Conservation (phyloP, 1,284 basidiomycete genomes). For the Ustilago nuda region DNA sequence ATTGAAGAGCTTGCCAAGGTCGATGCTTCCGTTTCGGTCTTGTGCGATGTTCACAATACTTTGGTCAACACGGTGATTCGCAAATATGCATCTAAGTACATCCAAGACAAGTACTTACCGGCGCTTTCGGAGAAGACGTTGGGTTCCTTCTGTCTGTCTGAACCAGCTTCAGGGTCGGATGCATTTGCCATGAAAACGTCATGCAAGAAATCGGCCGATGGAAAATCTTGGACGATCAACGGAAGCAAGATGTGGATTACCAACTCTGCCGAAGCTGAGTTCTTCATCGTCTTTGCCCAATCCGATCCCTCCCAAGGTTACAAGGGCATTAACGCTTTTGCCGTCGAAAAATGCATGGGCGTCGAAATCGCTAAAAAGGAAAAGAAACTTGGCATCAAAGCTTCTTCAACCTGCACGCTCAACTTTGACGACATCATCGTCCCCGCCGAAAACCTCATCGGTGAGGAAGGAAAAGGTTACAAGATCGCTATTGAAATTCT, state of each 20-base stretch:
- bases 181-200: constrained; percentile 97
- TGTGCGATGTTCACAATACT: constrained; percentile 95
- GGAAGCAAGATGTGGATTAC: constrained; percentile 99
- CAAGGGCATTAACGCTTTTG: constrained; percentile 98
- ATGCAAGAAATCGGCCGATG: constrained; percentile 81
- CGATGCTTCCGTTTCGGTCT: constrained; percentile 94
- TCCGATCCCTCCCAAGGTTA: constrained; percentile 95
- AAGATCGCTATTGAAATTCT: constrained; percentile 95
- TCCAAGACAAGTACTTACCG: constrained; percentile 90
- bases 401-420: constrained; percentile 95
- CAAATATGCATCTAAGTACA: constrained; percentile 84
- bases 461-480: constrained; percentile 93
- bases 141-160: constrained; percentile 95
- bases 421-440: constrained; percentile 95
- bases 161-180: constrained; percentile 92
- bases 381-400: constrained; percentile 95
- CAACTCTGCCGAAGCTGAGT: constrained; percentile 94
- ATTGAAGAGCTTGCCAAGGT: constrained; percentile 97
- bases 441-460: constrained; percentile 92
- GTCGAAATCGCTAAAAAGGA: constrained; percentile 98
- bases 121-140: constrained; percentile 83
- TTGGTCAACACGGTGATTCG: constrained; percentile 89
- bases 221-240: constrained; percentile 80
- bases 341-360: constrained; percentile 95
- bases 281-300: constrained; percentile 89